phyloP scores from a whole-genome alignment of 2,329 filamentous ascomycete genomes.

The Fusarium oxysporum region DNA sequence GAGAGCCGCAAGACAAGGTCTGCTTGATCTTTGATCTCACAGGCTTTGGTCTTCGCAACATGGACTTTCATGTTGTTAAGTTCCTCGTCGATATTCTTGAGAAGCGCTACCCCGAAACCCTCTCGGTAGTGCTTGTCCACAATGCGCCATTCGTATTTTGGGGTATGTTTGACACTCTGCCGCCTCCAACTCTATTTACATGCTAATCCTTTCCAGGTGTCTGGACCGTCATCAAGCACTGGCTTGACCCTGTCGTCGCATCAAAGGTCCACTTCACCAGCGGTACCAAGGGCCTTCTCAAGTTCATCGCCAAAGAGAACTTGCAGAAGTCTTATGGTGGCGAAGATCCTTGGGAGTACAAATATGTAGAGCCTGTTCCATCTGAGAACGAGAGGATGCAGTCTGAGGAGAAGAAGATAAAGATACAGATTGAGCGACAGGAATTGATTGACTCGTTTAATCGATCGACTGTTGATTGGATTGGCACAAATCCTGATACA shows the following conservation, averaged over 20 bases:
- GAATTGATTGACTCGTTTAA: constrained; percentile 69
- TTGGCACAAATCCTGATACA: background rate
- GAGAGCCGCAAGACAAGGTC: constrained; percentile 32
- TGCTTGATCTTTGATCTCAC: constrained; percentile 77
- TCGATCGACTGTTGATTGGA: constrained; percentile 32
- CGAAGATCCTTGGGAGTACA: constrained; percentile 73
- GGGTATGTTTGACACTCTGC: constrained; percentile 35
- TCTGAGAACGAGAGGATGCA: constrained; percentile 67
- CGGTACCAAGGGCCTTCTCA: constrained; percentile 69
- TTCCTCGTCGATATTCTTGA: constrained; percentile 86
- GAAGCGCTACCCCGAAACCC: constrained; percentile 80
- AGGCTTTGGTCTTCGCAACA: constrained; percentile 76
- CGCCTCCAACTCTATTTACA: background rate
- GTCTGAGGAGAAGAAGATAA: constrained; percentile 53
- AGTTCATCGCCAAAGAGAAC: constrained; percentile 69
- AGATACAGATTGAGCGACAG: constrained; percentile 63
- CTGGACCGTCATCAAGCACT: constrained; percentile 76
- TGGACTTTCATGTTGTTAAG: constrained; percentile 81
- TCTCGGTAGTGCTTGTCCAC: constrained; percentile 78
- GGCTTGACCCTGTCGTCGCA: constrained; percentile 81
- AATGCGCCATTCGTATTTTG: constrained; percentile 80
- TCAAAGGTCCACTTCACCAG: constrained; percentile 78
- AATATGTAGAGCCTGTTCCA: constrained; percentile 69
- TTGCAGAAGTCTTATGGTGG: constrained; percentile 72
- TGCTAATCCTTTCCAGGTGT: constrained; percentile 43